These are phyloP conservation scores for Fusarium buxicola DNA, from an alignment of 2,329 filamentous ascomycete genomes.

Conservation along the genomic window DNA sequence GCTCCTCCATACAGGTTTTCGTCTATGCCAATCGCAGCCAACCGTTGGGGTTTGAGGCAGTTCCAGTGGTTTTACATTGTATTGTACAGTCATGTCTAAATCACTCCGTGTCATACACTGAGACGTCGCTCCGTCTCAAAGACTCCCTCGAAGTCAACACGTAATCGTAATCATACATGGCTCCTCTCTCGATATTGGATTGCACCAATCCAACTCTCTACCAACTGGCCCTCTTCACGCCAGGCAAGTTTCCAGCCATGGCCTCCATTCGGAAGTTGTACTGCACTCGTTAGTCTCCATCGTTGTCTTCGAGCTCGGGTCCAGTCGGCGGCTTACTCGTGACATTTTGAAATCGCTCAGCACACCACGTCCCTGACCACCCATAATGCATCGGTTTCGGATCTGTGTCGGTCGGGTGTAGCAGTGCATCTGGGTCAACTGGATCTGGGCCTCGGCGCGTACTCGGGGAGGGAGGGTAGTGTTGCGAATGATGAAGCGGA, in stretches of 20 bases:
- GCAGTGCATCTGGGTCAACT: conserved; percentile 94
- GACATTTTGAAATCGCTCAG: conserved; percentile 92
- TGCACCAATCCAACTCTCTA: conserved; percentile 58
- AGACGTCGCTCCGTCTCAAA: background rate
- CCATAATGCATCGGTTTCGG: conserved; percentile 90
- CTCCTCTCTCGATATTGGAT: background rate
- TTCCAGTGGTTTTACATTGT: conserved; percentile 28
- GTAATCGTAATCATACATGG: conserved; percentile 44
- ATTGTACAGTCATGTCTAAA: conserved; percentile 43
- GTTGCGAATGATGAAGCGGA: conserved; percentile 94
- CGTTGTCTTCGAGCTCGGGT: background rate
- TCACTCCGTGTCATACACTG: conserved; percentile 9
- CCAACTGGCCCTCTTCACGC: conserved; percentile 97
- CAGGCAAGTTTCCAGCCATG: conserved; percentile 84
- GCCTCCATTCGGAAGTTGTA: conserved; percentile 95
- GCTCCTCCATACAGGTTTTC: too few relatives aligned
- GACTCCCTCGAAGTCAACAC: conserved; percentile 6
- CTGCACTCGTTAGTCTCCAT: conserved; percentile 61
- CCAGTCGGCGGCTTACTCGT: conserved; percentile 72
- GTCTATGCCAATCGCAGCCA: background rate
- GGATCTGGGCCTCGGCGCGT: conserved; percentile 91
- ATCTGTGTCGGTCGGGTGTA: conserved; percentile 96
- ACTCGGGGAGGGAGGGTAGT: conserved; percentile 83
- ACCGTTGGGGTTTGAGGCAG: background rate
- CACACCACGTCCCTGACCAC: conserved; percentile 91